These are phyloP conservation scores for Xerophyta viscosa DNA, from an alignment of 106 monocot genomes.

Conservation along the genomic window DNA sequence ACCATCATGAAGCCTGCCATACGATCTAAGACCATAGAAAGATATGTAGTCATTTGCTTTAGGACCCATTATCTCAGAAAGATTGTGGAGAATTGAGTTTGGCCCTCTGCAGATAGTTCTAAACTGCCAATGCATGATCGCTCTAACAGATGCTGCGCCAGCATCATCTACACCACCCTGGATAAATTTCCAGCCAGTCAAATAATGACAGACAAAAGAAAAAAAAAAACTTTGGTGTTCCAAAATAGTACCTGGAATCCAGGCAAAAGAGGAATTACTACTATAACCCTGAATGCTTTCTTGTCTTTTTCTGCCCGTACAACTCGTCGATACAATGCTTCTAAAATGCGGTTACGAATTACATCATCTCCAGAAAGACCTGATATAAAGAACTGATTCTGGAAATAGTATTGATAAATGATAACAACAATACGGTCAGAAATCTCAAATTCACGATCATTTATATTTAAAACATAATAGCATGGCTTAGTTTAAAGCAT, in stretches of 20 bases:
- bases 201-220: neutral
- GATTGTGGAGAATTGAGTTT: conserved; percentile 78
- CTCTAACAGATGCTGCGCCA: conserved; percentile 99
- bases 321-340: conserved; percentile 83
- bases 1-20: conserved; percentile 65
- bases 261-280: conserved; percentile 89
- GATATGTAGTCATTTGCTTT: conserved; percentile 91
- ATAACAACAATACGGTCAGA: no score
- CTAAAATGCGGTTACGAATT: conserved; percentile 87
- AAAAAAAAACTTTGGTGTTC: no score
- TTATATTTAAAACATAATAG: no score
- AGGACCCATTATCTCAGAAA: conserved; percentile 67
- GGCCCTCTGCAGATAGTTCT: conserved; percentile 92
- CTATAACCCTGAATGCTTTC: conserved; percentile 83
- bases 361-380: conserved; percentile 91
- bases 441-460: no score
- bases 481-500: no score
- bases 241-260: conserved; percentile 77
- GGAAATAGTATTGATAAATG: no score
- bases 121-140: conserved; percentile 96
- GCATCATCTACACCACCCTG: conserved; percentile 98
- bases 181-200: neutral
- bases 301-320: conserved; percentile 79
- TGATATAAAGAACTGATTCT: conserved; percentile 99
- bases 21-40: conserved; percentile 91